phyloP scores from a whole-genome alignment of 805 yeast species.

The Ogataea minuta region DNA sequence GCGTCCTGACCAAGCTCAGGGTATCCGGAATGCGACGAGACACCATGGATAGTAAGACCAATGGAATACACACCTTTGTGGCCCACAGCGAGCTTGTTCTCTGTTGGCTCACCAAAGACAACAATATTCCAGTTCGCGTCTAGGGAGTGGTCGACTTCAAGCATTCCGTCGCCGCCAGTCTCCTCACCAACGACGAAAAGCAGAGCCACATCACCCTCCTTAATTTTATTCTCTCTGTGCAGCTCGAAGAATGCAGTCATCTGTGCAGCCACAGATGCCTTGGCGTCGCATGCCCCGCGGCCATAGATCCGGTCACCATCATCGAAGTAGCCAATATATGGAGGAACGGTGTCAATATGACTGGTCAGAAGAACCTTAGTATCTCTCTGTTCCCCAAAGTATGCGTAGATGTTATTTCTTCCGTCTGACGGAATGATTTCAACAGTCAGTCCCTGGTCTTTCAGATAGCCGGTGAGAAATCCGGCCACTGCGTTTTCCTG shows the following conservation, averaged over 20 bases:
- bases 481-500: conserved; percentile 38
- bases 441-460: conserved; percentile 48
- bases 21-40: conserved; percentile 65
- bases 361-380: conserved; percentile 55
- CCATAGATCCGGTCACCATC: conserved; percentile 55
- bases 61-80: conserved; percentile 59
- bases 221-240: conserved; percentile 34
- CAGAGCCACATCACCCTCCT: conserved; percentile 56
- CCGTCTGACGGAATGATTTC: conserved; percentile 40
- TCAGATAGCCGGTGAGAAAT: conserved; percentile 40
- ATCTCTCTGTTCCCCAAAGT: conserved; percentile 42
- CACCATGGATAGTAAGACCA: conserved; percentile 47
- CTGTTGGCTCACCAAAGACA: conserved; percentile 77
- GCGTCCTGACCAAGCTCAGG: conserved; percentile 70
- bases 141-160: conserved; percentile 38
- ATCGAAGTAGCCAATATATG: conserved; percentile 50
- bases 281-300: conserved; percentile 71
- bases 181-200: conserved; percentile 74
- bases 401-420: conserved; percentile 58
- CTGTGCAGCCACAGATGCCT: conserved; percentile 66
- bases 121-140: conserved; percentile 55
- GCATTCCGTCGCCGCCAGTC: conserved; percentile 64
- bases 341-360: conserved; percentile 75
- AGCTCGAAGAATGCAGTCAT: conserved; percentile 52
- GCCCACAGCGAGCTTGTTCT: conserved; percentile 62